A percentile compares a stretch with the other conserved stretches of the same genome.
Conservation (phyloP, 192 early-diverging fungal species). For the Piromyces finnis region DNA sequence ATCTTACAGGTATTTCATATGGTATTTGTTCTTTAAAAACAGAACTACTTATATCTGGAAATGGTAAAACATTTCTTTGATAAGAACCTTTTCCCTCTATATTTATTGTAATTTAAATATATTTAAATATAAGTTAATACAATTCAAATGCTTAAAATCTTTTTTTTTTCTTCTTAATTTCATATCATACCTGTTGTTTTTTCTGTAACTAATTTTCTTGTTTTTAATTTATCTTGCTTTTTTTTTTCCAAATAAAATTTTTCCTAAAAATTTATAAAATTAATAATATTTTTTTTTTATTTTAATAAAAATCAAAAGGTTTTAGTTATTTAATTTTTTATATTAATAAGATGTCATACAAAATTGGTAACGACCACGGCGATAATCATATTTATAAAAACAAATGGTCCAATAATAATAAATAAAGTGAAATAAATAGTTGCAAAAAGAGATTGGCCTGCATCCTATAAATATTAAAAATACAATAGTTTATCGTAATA, state of each 20-base stretch:
- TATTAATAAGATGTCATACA: too few species aligned
- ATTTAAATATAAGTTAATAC: too few species aligned
- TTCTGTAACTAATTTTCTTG: not conserved
- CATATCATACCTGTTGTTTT: not conserved
- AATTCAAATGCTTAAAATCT: too few species aligned
- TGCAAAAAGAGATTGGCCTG: not conserved
- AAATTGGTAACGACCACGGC: not conserved
- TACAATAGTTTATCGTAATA: too few species aligned
- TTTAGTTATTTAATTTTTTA: too few species aligned
- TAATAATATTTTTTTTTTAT: too few species aligned
- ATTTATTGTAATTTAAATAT: too few species aligned
- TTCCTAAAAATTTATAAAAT: not conserved
- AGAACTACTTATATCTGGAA: not conserved
- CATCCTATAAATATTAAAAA: too few species aligned
- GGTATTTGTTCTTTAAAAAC: not conserved
- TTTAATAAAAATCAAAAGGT: too few species aligned
- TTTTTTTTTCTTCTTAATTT: too few species aligned
- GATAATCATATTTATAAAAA: not conserved
- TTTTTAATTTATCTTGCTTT: not conserved
- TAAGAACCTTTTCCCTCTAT: not conserved
- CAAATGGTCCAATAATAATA: not conserved
- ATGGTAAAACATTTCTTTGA: not conserved
- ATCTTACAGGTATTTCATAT: not conserved
- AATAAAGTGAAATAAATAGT: not conserved
- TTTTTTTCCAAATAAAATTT: not conserved